Percentiles rank a stretch among this genome's conserved stretches.
phyloP scores from a whole-genome alignment of 768 basidiomycete genomes.

The Mycena crocata region DNA sequence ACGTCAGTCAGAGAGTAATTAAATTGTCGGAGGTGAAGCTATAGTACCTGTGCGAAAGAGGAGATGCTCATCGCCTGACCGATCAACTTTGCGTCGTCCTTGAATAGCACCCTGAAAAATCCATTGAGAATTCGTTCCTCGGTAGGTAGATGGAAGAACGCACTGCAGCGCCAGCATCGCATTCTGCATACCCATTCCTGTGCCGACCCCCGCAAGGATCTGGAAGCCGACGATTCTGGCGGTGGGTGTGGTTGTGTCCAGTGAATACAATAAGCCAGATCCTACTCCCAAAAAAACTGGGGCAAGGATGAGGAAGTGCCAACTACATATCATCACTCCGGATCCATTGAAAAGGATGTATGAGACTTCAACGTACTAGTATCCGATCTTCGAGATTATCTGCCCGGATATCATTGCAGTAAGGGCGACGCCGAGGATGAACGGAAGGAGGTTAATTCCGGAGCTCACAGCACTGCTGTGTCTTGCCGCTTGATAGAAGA shows the following conservation, averaged over 20 bases:
- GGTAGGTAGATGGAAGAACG: neutral
- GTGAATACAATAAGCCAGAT: constrained; percentile 24
- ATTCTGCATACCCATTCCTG: constrained; percentile 26
- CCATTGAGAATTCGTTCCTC: neutral
- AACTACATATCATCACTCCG: neutral
- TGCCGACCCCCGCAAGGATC: constrained; percentile 20
- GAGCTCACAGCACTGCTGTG: constrained; percentile 18
- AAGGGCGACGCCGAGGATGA: constrained; percentile 28
- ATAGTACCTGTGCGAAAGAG: constrained; percentile 5
- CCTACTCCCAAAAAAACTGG: constrained; percentile 31
- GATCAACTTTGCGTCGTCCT: constrained; percentile 8
- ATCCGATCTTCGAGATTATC: neutral
- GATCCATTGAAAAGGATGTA: neutral
- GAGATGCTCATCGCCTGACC: constrained; percentile 11
- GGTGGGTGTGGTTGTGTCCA: neutral
- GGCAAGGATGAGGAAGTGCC: constrained; percentile 24
- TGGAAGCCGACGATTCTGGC: constrained; percentile 13
- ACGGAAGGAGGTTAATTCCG: constrained; percentile 38
- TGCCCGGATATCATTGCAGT: constrained; percentile 18
- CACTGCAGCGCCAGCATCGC: constrained; percentile 15
- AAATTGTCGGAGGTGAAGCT: neutral
- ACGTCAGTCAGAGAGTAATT: neutral
- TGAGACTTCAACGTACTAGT: constrained; percentile 4
- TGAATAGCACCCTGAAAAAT: constrained; percentile 9
- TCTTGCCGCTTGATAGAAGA: constrained; percentile 17